These are phyloP conservation scores for Musa beccarii DNA, from an alignment of 176 grass and related monocot genomes.

Conservation along the genomic window DNA sequence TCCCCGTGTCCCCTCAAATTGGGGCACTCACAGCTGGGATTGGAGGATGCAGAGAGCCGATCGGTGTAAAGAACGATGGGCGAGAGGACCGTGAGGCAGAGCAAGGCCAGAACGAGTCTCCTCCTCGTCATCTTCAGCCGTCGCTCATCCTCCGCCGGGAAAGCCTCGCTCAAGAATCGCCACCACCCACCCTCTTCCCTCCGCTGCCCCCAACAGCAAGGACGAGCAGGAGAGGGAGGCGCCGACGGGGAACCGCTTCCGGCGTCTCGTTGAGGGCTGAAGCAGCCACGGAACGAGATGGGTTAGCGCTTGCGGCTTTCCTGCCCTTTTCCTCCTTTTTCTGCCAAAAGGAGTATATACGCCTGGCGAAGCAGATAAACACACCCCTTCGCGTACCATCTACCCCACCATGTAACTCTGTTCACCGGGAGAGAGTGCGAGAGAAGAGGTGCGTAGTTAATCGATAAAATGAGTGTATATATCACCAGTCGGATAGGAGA, in stretches of 20 bases:
- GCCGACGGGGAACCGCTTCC: background rate
- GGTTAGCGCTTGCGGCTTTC: background rate
- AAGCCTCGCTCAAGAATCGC: background rate
- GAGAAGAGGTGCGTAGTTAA: background rate
- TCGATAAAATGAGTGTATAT: background rate
- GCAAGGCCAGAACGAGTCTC: constrained; percentile 30
- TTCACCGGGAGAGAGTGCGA: background rate
- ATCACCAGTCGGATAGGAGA: background rate
- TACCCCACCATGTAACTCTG: background rate
- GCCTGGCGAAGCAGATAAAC: too few species aligned
- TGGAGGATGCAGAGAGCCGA: constrained; percentile 32
- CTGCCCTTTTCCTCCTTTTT: background rate
- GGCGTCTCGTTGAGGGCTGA: background rate
- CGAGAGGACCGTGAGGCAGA: constrained; percentile 36
- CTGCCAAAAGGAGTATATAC: background rate
- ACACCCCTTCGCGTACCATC: too few species aligned
- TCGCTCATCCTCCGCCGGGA: background rate
- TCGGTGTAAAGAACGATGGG: constrained; percentile 43
- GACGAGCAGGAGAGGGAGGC: background rate
- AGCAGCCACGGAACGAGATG: background rate
- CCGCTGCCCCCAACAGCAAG: background rate
- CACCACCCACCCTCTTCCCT: background rate
- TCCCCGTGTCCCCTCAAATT: background rate
- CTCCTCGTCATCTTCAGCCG: constrained; percentile 23
- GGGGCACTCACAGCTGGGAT: constrained; percentile 24